Evolutionary conservation across 2,329 filamentous ascomycete species (phyloP).

Genomic region (Paraconiothyrium brasiliense): DNA sequence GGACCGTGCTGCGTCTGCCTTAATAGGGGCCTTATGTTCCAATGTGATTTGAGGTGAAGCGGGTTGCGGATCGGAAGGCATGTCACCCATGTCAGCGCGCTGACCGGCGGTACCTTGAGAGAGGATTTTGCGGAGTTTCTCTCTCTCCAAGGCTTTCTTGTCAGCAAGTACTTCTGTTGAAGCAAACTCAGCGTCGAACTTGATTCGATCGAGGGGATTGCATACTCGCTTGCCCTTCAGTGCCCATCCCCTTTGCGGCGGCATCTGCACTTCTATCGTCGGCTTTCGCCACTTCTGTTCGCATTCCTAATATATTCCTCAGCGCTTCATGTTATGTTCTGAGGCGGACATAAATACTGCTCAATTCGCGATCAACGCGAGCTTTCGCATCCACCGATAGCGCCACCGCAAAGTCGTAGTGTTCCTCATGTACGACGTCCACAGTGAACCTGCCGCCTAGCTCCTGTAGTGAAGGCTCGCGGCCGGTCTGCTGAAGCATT

Average conservation of each 20-base stretch:
- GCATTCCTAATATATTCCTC: not conserved
- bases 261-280: not conserved
- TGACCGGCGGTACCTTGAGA: not conserved
- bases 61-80: not conserved
- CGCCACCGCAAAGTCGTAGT: conserved; percentile 5
- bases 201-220: not conserved
- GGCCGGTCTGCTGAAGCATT: not conserved
- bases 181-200: not conserved
- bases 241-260: not conserved
- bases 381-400: not conserved
- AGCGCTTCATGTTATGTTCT: not conserved
- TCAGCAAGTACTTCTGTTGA: not conserved
- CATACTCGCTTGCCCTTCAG: not conserved
- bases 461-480: not conserved
- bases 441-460: not conserved
- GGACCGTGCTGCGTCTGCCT: not conserved
- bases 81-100: not conserved
- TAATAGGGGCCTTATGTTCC: not conserved
- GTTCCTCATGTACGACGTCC: not conserved
- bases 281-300: not conserved
- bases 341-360: not conserved
- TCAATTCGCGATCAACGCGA: not conserved
- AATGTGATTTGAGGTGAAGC: not conserved
- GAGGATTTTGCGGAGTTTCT: not conserved
- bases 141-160: not conserved